Evolutionary conservation across 192 early-diverging fungal species (phyloP).

Genomic region (Backusella circina): DNA sequence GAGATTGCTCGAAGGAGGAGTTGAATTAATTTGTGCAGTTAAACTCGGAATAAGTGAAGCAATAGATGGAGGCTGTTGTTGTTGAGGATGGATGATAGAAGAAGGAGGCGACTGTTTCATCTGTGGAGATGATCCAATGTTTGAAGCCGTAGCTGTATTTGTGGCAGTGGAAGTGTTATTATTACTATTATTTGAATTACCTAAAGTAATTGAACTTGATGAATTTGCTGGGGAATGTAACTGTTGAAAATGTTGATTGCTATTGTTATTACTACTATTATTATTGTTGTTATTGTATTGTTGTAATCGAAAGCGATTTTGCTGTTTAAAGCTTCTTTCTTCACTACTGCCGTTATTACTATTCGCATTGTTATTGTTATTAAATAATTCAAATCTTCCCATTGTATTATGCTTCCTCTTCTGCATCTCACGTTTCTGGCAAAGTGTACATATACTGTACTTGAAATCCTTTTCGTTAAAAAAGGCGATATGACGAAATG

Average conservation of each 20-base stretch:
- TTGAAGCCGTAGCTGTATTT: not conserved
- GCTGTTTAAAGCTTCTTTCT: constrained; percentile 6
- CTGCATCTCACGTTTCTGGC: not conserved
- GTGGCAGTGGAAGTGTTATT: not conserved
- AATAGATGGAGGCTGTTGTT: not conserved
- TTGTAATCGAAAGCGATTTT: not conserved
- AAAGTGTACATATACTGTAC: not conserved
- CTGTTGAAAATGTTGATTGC: not conserved
- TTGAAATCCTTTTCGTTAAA: not conserved
- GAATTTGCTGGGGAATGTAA: not conserved
- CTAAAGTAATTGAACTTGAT: not conserved
- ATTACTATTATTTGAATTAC: not conserved
- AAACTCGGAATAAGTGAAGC: not conserved
- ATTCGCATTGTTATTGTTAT: not conserved
- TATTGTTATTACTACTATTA: not conserved
- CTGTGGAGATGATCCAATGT: not conserved
- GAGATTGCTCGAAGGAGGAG: not conserved
- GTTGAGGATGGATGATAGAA: not conserved
- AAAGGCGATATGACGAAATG: not conserved
- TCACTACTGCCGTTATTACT: not conserved
- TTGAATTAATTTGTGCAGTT: not conserved
- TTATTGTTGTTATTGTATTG: not conserved
- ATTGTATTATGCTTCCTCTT: not conserved
- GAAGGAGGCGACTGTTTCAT: not conserved
- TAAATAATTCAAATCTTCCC: not conserved